phyloP scores from a whole-genome alignment of 169 alveolate species.

The Ichthyophthirius multifiliis region DNA sequence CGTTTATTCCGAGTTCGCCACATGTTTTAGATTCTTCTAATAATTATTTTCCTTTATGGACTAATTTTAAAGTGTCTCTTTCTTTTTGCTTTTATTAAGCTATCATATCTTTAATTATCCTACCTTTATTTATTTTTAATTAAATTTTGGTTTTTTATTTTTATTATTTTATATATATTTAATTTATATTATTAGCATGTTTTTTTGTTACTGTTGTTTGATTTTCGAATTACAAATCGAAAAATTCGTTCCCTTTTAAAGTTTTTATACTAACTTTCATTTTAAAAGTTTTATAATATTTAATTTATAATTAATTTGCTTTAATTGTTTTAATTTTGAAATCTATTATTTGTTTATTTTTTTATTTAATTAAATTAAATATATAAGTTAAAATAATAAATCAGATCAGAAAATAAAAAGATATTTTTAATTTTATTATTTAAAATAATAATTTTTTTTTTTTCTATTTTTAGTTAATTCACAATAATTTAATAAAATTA shows the following conservation, averaged over 20 bases:
- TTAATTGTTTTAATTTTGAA: neutral
- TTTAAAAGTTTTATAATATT: neutral
- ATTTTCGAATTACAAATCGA: conserved; percentile 39
- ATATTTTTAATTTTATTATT: no score
- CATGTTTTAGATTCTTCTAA: conserved; percentile 37
- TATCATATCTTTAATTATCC: conserved; percentile 55
- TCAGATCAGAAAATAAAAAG: neutral
- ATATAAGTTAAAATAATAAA: no score
- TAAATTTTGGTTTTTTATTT: neutral
- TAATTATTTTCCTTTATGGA: conserved; percentile 61
- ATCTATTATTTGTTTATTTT: neutral
- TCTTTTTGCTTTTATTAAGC: conserved; percentile 41
- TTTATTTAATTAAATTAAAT: no score
- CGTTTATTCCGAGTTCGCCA: conserved; percentile 48
- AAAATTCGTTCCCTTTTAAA: conserved; percentile 47
- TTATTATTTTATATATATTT: no score
- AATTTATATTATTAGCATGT: no score
- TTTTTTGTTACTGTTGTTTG: conserved; percentile 14
- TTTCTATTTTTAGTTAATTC: neutral
- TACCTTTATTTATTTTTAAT: neutral
- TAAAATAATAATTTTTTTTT: no score
- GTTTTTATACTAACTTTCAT: conserved; percentile 55
- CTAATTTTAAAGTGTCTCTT: conserved; percentile 51
- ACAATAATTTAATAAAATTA: neutral
- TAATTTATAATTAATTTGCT: neutral